Conservation (phyloP, 2,329 filamentous ascomycete species). For the Fusarium bulbicola region DNA sequence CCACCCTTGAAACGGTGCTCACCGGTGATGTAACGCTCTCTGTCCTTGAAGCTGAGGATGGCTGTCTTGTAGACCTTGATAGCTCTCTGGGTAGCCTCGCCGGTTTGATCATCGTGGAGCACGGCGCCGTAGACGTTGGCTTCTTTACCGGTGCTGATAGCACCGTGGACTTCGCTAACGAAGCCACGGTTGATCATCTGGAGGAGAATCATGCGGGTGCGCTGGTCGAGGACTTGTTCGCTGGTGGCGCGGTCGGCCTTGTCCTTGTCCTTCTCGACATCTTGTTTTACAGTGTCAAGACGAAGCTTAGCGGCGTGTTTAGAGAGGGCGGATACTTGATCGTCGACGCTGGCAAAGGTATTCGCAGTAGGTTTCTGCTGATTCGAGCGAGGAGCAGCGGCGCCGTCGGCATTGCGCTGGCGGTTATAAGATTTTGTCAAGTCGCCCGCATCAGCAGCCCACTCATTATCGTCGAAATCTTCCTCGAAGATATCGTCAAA, state of each 20-base stretch:
- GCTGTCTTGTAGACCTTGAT: constrained; percentile 99
- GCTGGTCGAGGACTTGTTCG: constrained; percentile 92
- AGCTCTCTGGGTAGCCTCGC: constrained; percentile 75
- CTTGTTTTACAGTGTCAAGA: constrained; percentile 71
- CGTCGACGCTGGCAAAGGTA: constrained; percentile 81
- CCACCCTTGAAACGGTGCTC: constrained; percentile 92
- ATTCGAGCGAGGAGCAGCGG: constrained; percentile 75
- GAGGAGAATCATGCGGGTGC: constrained; percentile 93
- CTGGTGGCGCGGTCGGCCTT: constrained; percentile 93
- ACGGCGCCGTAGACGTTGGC: constrained; percentile 97
- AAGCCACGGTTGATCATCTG: constrained; percentile 95
- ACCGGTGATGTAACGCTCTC: constrained; percentile 93
- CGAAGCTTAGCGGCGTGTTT: constrained; percentile 88
- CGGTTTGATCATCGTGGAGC: constrained; percentile 63
- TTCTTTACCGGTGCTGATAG: constrained; percentile 96
- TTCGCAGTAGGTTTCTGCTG: constrained; percentile 83
- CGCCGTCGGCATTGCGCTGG: constrained; percentile 69
- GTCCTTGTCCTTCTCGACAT: constrained; percentile 72
- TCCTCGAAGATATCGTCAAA: constrained; percentile 48
- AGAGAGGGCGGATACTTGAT: constrained; percentile 85
- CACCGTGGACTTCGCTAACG: constrained; percentile 92
- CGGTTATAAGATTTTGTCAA: constrained; percentile 90
- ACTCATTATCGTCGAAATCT: constrained; percentile 72
- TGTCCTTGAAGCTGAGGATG: constrained; percentile 97
- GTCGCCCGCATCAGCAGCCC: constrained; percentile 69